phyloP scores from a whole-genome alignment of 352 stramenopile species.

The Pythium angustatum region DNA sequence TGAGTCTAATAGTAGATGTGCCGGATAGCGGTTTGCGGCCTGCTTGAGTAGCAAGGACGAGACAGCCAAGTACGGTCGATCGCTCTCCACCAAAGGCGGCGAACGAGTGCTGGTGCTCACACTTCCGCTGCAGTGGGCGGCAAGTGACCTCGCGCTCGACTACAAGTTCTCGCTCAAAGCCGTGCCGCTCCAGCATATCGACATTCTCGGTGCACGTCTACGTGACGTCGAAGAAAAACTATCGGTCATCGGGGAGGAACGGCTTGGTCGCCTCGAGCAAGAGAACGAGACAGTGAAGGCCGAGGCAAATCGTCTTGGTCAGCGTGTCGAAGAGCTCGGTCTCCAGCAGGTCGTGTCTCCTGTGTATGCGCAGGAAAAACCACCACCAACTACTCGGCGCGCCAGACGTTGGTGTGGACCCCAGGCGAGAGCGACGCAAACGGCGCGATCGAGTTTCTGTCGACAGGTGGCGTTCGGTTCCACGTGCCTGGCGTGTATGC shows the following conservation, averaged over 20 bases:
- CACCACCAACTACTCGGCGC: background rate
- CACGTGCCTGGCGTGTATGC: background rate
- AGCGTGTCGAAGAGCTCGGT: too few relatives aligned
- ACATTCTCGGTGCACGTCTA: slow-evolving; percentile 15
- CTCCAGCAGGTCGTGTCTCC: background rate
- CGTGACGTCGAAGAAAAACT: slow-evolving; percentile 13
- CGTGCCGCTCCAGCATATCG: slow-evolving; percentile 14
- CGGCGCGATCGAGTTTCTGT: background rate
- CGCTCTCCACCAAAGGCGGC: slow-evolving; percentile 1
- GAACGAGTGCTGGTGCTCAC: background rate
- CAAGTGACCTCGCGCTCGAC: background rate
- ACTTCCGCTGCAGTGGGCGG: slow-evolving; percentile 3
- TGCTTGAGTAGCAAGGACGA: background rate
- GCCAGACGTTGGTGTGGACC: background rate
- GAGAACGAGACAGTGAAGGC: background rate
- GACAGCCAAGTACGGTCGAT: background rate
- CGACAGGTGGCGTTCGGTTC: background rate
- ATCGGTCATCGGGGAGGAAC: background rate
- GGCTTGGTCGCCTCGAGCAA: background rate
- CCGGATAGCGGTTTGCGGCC: background rate
- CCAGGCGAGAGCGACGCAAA: background rate
- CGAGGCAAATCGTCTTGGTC: background rate
- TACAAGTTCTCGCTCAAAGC: slow-evolving; percentile 17
- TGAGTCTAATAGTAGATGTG: too few relatives aligned
- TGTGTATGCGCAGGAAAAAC: background rate